Evolutionary conservation across 2,329 filamentous ascomycete genomes (phyloP), one percentile per base, ranked within the genome.

Genomic region (Endoconidiophora polonica): DNA sequence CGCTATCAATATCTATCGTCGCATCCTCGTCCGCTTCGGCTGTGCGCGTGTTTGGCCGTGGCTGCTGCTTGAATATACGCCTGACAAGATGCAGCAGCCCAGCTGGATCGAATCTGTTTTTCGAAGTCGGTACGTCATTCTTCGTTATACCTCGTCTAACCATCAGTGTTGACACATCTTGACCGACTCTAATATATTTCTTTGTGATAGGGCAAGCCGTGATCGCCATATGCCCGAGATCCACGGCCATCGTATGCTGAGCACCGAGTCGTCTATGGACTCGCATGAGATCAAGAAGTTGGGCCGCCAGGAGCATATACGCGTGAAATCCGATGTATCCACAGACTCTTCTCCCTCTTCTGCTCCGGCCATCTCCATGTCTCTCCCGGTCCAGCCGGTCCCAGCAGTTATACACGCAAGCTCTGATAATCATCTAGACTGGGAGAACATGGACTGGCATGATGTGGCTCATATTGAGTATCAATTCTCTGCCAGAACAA

Each of bases 1-100:
- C 26, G 71, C 71, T 9, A 61, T 69, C 53, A 71, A 72, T 51
- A 63, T 62, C 48, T 77, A 77, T 58, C 65, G 71, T 18, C 48
- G 54, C 1, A 55, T 58, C 4, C 56, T 69, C 4, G 57, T 73
- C 4, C 54, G 53, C 5, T 2, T 70, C 23, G 68, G 72, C 0
- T 56, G 74, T 1, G 69, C 66, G 26, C 61, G 54, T 23, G 14
- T 70, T 16, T 73, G 71, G 53, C 68, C 71, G 0, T 54, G 54
- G 3, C 62, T 73, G 4, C 54, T 60, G 5, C 52, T 65, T 9
- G 65, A 66, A 55, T 68, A 67, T 48, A 60, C 66, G 26, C 65
- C 65, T 0, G 62, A 67, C 46, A 33, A 43, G 26, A 39, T 41
- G 20, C 39, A 44, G 9, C 38, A 41, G 16, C 29, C 48, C 18